phyloP scores from a whole-genome alignment of 2,329 filamentous ascomycete genomes.

The Colletotrichum noveboracense region DNA sequence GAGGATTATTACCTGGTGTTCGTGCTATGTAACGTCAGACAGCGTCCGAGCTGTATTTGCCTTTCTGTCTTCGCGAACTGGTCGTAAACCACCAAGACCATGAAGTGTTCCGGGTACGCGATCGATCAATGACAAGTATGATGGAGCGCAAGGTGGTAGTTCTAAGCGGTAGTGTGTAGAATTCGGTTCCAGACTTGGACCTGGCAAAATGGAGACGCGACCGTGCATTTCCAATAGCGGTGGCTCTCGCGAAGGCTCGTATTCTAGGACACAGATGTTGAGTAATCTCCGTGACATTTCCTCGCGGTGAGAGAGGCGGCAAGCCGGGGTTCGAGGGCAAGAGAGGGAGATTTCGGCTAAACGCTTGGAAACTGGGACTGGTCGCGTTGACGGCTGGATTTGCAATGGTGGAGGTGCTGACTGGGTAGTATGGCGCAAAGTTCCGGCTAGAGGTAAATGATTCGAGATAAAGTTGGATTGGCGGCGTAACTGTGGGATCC shows the following conservation, averaged over 20 bases:
- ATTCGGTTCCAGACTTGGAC: neutral
- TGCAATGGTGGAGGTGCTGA: neutral
- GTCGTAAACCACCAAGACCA: neutral
- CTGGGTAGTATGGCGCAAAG: neutral
- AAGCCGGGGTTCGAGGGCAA: neutral
- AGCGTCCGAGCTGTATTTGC: neutral
- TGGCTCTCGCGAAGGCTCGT: neutral
- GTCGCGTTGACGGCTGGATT: neutral
- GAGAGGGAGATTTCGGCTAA: neutral
- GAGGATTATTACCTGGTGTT: neutral
- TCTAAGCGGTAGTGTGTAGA: neutral
- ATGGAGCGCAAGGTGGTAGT: neutral
- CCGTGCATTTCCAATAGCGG: neutral
- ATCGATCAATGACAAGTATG: neutral
- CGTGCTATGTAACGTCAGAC: neutral
- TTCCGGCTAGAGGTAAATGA: neutral
- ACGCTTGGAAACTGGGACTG: neutral
- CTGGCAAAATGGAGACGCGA: neutral
- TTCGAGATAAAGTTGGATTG: slow-evolving; percentile 6
- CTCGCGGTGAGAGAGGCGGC: neutral
- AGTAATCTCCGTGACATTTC: neutral
- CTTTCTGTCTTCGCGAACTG: neutral
- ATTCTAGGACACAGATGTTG: neutral
- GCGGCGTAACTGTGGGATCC: neutral
- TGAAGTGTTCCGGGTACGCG: neutral